Conservation (phyloP, 176 grass and related monocot species). For the Chrysopogon serrulatus region DNA sequence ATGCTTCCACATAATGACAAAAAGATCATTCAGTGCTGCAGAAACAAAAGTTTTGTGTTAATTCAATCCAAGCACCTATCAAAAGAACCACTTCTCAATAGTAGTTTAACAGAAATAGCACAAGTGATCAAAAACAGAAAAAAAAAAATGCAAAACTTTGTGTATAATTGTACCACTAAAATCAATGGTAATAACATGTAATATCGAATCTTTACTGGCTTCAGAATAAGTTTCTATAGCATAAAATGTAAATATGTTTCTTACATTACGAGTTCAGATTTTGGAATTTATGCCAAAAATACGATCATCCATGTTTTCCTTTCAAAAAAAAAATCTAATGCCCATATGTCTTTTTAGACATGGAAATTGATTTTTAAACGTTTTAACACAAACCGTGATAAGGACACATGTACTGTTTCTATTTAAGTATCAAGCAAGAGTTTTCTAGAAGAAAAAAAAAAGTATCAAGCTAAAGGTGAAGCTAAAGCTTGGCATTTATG, state of each 20-base stretch:
- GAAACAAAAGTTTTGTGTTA: background rate
- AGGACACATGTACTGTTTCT: background rate
- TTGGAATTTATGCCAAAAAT: background rate
- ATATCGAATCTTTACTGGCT: background rate
- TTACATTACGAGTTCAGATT: background rate
- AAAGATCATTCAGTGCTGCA: conserved; percentile 84
- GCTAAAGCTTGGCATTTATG: background rate
- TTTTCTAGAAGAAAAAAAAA: no score
- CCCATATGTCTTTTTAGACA: background rate
- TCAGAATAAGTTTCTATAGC: background rate
- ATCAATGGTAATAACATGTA: background rate
- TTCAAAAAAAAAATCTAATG: background rate
- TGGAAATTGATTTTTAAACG: background rate
- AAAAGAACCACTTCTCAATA: background rate
- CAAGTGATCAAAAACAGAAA: background rate
- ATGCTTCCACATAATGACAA: conserved; percentile 86
- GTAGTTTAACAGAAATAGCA: background rate
- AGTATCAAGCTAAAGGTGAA: background rate
- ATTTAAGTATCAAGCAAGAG: background rate
- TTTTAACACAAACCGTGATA: background rate
- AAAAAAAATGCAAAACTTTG: background rate
- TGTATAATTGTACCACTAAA: background rate
- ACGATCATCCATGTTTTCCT: background rate
- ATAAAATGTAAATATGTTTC: background rate
- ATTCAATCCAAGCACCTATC: background rate